Evolutionary conservation across 1,139 yeast genomes (phyloP), one percentile per base, ranked within the genome.

Genomic region (Ogataea hybrid): DNA sequence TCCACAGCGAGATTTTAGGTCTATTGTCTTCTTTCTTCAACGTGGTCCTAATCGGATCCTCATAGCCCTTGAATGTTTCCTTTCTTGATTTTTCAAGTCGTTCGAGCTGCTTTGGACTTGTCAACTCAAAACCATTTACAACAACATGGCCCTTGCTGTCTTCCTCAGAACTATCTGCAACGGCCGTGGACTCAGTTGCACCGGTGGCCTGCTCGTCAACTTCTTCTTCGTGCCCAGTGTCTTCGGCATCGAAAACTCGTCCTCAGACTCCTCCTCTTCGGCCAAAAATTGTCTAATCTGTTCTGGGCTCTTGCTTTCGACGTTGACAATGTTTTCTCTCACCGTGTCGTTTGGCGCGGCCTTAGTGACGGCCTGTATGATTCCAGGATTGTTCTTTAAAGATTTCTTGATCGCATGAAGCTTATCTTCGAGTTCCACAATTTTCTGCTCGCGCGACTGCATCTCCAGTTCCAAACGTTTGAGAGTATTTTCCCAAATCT

Each of bases 1-100:
- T 92, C 98, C 98, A 92, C 48, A 92, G 70, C 25, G 96, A 87
- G 40, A 92, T 81, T 54, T 79, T 78, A 12, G 98, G 98, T 56
- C 98, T 76, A 53, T 89, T 81, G 61, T 92, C 98, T 48, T 78
- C 85, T 63, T 88, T 68, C 5, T 75, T 69, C 40, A 92, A 69
- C 45, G 75, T 77, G n/a, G 70, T 67, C 61, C 98, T 79, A 10
- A 88, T 79, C 2, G 90, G 90, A 48, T 84, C 86, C 55, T 89
- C 96, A 59, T 94, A 92, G 6, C 99, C 99, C 28, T 75, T 68
- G 63, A 77, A 92, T 0, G 96, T 79, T 0, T 80, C 78, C 90
- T 1, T 60, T 46, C 0, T 64, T 51, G 14, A 90, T n/a, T 59
- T 45, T 7, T 64, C 54, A 15, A 67, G 61, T 49, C 75, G 78